A percentile compares a stretch with the other conserved stretches of the same genome.
phyloP scores from a whole-genome alignment of 768 basidiomycete genomes.

The Coprinopsis marcescibilis region DNA sequence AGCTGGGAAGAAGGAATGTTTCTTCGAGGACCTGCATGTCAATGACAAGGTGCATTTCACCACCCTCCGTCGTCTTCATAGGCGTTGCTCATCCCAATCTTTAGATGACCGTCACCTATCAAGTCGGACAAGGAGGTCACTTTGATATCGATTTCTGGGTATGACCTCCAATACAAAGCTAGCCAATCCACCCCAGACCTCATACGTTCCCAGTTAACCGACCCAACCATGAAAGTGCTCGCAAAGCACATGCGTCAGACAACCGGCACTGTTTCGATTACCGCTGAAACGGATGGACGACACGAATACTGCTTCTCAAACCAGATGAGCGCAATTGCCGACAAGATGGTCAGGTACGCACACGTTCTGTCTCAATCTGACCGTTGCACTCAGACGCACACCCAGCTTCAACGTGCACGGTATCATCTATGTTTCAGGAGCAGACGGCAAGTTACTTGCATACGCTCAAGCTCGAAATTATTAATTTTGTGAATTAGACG shows the following conservation, averaged over 20 bases:
- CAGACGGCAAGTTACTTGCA: slow-evolving; percentile 56
- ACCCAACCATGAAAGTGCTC: slow-evolving; percentile 63
- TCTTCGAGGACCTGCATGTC: slow-evolving; percentile 89
- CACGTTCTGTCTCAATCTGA: background rate
- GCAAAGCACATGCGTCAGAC: slow-evolving; percentile 82
- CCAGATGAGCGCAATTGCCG: slow-evolving; percentile 94
- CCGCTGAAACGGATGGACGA: slow-evolving; percentile 81
- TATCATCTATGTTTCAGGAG: slow-evolving; percentile 86
- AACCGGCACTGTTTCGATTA: slow-evolving; percentile 84
- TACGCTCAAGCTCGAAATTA: background rate
- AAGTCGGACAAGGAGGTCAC: slow-evolving; percentile 96
- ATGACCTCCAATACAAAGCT: slow-evolving; percentile 10
- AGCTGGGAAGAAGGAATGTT: slow-evolving; percentile 86
- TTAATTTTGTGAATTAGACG: slow-evolving; percentile 37
- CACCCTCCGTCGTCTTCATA: background rate
- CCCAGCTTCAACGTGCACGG: slow-evolving; percentile 96
- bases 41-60: slow-evolving; percentile 72
- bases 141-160: slow-evolving; percentile 99
- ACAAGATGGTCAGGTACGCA: slow-evolving; percentile 87
- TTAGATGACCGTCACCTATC: slow-evolving; percentile 99
- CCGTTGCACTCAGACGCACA: background rate
- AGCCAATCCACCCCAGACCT: slow-evolving; percentile 9
- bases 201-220: slow-evolving; percentile 54
- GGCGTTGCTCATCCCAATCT: slow-evolving; percentile 5
- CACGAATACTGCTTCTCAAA: slow-evolving; percentile 98